Percentiles rank a stretch among this genome's conserved stretches.
These are phyloP conservation scores for Agaricus sinodeliciosus DNA, from an alignment of 768 basidiomycete genomes.

Conservation along the genomic window DNA sequence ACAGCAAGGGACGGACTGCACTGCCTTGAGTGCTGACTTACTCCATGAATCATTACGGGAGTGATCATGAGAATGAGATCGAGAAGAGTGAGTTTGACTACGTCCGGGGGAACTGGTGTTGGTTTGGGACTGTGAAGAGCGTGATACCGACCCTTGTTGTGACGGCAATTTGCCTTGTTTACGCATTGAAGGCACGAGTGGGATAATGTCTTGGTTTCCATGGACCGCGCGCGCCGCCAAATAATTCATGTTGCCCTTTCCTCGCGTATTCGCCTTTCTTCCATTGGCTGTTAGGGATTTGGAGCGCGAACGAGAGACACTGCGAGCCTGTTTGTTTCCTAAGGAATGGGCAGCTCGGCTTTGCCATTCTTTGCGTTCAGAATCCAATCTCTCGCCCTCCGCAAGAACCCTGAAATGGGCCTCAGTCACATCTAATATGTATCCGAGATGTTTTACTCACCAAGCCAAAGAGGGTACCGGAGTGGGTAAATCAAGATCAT, in stretches of 20 bases:
- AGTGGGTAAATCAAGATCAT: slow-evolving; percentile 52
- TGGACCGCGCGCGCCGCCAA: slow-evolving; percentile 62
- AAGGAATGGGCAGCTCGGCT: slow-evolving; percentile 54
- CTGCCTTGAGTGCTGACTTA: slow-evolving; percentile 33
- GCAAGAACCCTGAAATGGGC: slow-evolving; percentile 49
- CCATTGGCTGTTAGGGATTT: slow-evolving; percentile 44
- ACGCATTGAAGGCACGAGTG: slow-evolving; percentile 22
- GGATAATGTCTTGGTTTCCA: slow-evolving; percentile 55
- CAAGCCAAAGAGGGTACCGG: slow-evolving; percentile 52
- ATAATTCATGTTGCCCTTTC: slow-evolving; percentile 42
- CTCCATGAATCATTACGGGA: slow-evolving; percentile 39
- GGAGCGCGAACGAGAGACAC: slow-evolving; percentile 54
- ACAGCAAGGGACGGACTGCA: slow-evolving; percentile 23
- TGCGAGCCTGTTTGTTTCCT: slow-evolving; percentile 57
- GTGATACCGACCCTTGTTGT: not conserved
- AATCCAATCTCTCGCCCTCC: slow-evolving; percentile 54
- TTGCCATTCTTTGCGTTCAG: slow-evolving; percentile 64
- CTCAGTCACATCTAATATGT: slow-evolving; percentile 4
- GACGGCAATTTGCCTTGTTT: slow-evolving; percentile 5
- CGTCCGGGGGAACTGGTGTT: slow-evolving; percentile 4
- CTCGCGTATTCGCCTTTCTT: slow-evolving; percentile 17
- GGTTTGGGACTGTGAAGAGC: slow-evolving; percentile 4
- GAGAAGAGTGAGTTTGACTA: slow-evolving; percentile 4
- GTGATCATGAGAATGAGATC: slow-evolving; percentile 21
- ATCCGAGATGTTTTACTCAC: slow-evolving; percentile 23